phyloP scores from a whole-genome alignment of 1,139 yeast species.

The Ogataea hybrid region DNA sequence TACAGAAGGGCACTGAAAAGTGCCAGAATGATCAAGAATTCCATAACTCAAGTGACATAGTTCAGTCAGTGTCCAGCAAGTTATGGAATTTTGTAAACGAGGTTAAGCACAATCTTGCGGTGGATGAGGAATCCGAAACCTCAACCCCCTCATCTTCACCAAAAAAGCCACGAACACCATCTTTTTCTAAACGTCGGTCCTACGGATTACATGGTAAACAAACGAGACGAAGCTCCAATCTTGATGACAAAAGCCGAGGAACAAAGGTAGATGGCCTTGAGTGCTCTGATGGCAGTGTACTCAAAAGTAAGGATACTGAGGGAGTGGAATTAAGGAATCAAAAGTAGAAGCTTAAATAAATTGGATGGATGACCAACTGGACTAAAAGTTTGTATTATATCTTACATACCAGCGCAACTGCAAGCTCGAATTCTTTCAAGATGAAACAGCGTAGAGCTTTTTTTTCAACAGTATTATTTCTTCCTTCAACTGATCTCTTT shows the following conservation, averaged over 20 bases:
- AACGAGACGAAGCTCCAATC: constrained; percentile 13
- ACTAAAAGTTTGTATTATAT: too few species aligned
- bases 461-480: constrained; percentile 53
- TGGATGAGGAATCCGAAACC: constrained; percentile 7
- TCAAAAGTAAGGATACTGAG: too few species aligned
- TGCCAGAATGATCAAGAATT: constrained; percentile 4
- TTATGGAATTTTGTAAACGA: constrained; percentile 35
- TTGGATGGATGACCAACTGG: not conserved
- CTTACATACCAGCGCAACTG: too few species aligned
- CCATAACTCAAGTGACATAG: constrained; percentile 22
- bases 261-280: too few species aligned
- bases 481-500: constrained; percentile 75
- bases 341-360: not conserved
- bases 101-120: constrained; percentile 28
- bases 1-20: not conserved
- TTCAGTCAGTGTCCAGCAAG: constrained; percentile 31
- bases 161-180: constrained; percentile 26
- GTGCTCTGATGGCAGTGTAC: too few species aligned
- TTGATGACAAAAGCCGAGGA: not conserved
- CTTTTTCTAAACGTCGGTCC: constrained; percentile 28
- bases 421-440: not conserved
- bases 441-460: constrained; percentile 6
- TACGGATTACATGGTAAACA: constrained; percentile 26
- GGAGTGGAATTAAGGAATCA: not conserved
- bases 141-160: constrained; percentile 16